phyloP scores from a whole-genome alignment of 1,284 basidiomycete species.

The Schizophyllum commune region DNA sequence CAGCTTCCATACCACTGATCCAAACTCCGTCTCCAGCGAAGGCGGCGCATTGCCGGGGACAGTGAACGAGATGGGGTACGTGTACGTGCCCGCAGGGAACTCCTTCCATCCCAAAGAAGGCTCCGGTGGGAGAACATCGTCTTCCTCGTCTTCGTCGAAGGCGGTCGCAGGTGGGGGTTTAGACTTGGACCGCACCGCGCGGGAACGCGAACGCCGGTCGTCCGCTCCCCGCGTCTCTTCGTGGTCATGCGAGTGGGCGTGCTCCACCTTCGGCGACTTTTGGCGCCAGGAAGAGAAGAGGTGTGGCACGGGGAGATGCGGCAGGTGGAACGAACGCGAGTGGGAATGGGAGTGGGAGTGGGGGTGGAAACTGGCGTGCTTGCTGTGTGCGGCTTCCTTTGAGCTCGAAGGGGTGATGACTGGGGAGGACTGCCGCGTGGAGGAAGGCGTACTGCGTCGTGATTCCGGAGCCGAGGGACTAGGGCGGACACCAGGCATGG shows the following conservation, averaged over 20 bases:
- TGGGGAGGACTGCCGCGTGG: not conserved
- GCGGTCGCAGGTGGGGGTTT: not conserved
- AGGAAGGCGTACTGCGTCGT: not conserved
- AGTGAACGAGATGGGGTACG: constrained; percentile 90
- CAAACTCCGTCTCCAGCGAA: constrained; percentile 72
- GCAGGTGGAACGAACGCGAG: not conserved
- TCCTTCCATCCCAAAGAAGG: not conserved
- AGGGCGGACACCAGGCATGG: not conserved
- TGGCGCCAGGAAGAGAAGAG: not conserved
- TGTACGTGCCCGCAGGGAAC: constrained; percentile 48
- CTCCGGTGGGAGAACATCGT: not conserved
- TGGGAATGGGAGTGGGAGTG: not conserved
- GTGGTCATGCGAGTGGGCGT: not conserved
- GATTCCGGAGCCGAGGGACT: not conserved
- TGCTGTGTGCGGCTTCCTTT: not conserved
- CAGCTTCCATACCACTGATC: constrained; percentile 74
- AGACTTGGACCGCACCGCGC: not conserved
- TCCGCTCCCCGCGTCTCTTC: not conserved
- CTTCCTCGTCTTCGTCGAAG: not conserved
- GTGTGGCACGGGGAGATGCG: not conserved
- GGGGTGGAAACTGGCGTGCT: not conserved
- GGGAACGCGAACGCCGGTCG: not conserved
- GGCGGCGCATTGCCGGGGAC: constrained; percentile 82
- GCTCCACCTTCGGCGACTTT: not conserved
- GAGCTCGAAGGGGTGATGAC: not conserved